Evolutionary conservation across 257 asterid genomes (phyloP), one percentile per base, ranked within the genome.

Genomic region (Sherardia arvensis): DNA sequence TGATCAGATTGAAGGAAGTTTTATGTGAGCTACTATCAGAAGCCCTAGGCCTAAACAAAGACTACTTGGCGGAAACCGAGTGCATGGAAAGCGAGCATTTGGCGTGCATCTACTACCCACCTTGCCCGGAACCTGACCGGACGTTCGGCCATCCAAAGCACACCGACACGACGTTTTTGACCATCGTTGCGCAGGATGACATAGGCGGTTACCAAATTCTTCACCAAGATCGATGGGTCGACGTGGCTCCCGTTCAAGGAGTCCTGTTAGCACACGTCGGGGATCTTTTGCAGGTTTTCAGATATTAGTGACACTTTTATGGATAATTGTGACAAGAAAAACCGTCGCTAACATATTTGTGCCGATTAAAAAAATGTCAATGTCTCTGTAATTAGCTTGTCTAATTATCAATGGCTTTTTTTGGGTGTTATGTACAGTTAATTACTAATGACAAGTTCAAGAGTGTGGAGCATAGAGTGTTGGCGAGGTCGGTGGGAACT

Each of bases 381-480:
- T 45, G 3, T 45, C 1, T 5, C n/a, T 43, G 36, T 32, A 4
- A 32, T 32, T 32, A 3, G 36, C 7, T 5, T 5, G 36, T 32
- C 8, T 1, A 32, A 32, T 5, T 32, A 32, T 32, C 7, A 4
- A 32, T 14, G 2, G 18, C 11, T 4, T 40, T 17, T 17, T 17
- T 15, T 17, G 5, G 3, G 4, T n/a, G 8, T 47, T 18, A 5
- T 43, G 34, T 2, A 22, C 66, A 87, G 92, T 72, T 87, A 32
- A 75, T 88, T 25, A 78, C 79, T 2, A 88, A 85, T 49, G 94
- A 88, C 84, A 80, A 80, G 70, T 87, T 87, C 78, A 80, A 74
- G 82, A 88, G 96, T 3, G 91, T 78, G 76, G 89, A 82, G 77
- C 96, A 85, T n/a, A 71, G 92, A 74, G 94, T 85, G 18, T 2